Base-by-base conservation (phyloP, 2,329 filamentous ascomycete species). In the Ophiostoma novo-ulmi region DNA sequence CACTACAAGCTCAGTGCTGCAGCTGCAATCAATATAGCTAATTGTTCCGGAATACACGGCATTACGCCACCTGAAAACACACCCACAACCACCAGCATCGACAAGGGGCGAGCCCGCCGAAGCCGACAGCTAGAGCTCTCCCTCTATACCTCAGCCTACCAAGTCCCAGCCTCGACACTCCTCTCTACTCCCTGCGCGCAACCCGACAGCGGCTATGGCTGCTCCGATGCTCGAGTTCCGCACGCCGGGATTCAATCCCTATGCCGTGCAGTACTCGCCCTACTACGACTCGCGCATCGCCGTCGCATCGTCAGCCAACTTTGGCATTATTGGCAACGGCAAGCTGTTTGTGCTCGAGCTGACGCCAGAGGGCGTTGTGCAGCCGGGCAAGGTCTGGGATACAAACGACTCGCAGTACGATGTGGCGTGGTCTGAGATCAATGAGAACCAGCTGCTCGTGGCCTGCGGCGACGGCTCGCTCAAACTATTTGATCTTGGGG, bases 381-480 rank as follows among this genome's bases (percentile, higher is more conserved):
- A 91, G 70, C 87, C 93, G 68, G 89, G 96, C 79, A 96, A 95
- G 84, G 90, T 87, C 89, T 94, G 82, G 75, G 94, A 97, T 77
- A 99, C 95, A 13, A 96, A 98, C 82, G 95, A 99, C 80, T 92
- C 94, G 64, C 90, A 98, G 74, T 99, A 97, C 80, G 95, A 99
- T 81, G 85, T 95, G 69, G 87, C 94, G 36, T 98, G 95, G 93
- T 97, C 93, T 22, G 95, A 99, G 82, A 88, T 93, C 75, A 94
- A 99, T 82, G 94, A 97, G 82, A 97, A 95, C 80, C 95, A 99
- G 82, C 83, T 97, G 69, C 86, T 97, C 26, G 90, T 91, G 1
- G 94, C 93, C 0, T 94, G 92, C 75, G 95, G 95, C 74, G 95
- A 99, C 81, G 95, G 95, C 70, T 94, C 92, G 70, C 86, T 99